Base-by-base conservation (phyloP, 2,329 filamentous ascomycete genomes). In the Ophiostoma ulmi region DNA sequence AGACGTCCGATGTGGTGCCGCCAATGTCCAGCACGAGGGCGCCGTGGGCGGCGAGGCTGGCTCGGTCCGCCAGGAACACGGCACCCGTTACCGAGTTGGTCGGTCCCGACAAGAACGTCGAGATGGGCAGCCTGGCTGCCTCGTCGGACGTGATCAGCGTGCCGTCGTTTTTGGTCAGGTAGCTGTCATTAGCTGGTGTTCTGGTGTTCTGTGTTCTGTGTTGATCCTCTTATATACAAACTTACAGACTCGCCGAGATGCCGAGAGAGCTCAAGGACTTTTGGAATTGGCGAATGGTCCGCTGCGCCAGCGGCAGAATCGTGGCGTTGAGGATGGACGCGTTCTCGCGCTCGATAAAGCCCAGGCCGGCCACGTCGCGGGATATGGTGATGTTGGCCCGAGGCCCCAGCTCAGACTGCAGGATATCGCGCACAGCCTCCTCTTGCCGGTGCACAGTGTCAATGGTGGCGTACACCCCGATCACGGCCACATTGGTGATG, bases 21-120 rank as follows among this genome's bases (percentile, higher is more conserved):
- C 52, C 52, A 26, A 58, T 58, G 52, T 58, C 52, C n/a, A 58
- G n/a, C 22, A 58, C 52, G 52, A 58, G 52, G 14, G 52, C 52
- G 52, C 52, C 52, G 11, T 26, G 39, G 39, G 11, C 22, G 52
- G 52, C 52, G n/a, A 58, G 52, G 52, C 52, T 58, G 6, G n/a
- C 22, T 10, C 52, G 52, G 52, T 58, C 52, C 3, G 52, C 52
- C n/a, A 58, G 52, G n/a, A 58, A 58, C n/a, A 58, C 52, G 22
- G 52, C 20, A 6, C 52, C 52, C 3, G 52, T 58, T 8, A 58
- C 52, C 8, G 52, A 58, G 52, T 58, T 58, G 52, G 52, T 58
- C 8, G 52, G 52, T 1, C 52, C 52, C 2, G 52, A 58, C n/a
- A 58, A 6, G 11, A 58, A 58, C 10, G 20, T 58, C n/a, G 52